A percentile compares a stretch with the other conserved stretches of the same genome.
These are phyloP conservation scores for Fusarium robinianum DNA, from an alignment of 2,329 filamentous ascomycete genomes.

Conservation along the genomic window DNA sequence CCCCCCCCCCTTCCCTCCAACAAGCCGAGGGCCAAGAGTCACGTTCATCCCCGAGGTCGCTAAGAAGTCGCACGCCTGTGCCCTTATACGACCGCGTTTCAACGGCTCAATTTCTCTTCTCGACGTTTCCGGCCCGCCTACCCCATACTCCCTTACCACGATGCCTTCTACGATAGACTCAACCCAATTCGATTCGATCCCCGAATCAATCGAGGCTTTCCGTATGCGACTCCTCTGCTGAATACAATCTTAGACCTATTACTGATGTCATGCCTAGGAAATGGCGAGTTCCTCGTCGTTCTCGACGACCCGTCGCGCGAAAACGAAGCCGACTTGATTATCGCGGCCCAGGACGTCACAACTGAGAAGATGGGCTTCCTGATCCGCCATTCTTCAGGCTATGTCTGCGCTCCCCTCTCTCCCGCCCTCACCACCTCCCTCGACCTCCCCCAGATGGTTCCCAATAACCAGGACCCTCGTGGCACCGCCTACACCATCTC, in stretches of 20 bases:
- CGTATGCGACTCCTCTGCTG: slow-evolving; percentile 50
- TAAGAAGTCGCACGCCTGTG: no score
- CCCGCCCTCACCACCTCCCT: slow-evolving; percentile 70
- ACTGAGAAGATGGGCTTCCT: slow-evolving; percentile 94
- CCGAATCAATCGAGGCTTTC: slow-evolving; percentile 66
- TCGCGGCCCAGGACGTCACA: slow-evolving; percentile 83
- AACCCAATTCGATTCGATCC: slow-evolving; percentile 66
- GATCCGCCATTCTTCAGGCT: slow-evolving; percentile 86
- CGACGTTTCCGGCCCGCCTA: neutral
- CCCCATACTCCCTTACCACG: slow-evolving; percentile 12
- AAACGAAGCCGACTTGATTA: slow-evolving; percentile 98
- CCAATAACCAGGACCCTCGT: slow-evolving; percentile 74
- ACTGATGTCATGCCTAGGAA: slow-evolving; percentile 51
- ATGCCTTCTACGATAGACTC: slow-evolving; percentile 59
- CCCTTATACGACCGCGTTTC: no score
- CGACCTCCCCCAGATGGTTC: slow-evolving; percentile 87
- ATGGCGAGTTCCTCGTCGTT: slow-evolving; percentile 92
- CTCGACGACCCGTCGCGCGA: slow-evolving; percentile 91
- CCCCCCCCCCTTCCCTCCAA: neutral
- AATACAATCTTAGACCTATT: neutral
- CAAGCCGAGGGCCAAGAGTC: no score
- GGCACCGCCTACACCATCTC: slow-evolving; percentile 92
- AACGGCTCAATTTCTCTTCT: neutral
- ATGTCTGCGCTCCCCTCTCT: slow-evolving; percentile 86
- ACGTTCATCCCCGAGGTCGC: no score